A percentile compares a stretch with the other conserved stretches of the same genome.
Evolutionary conservation across 768 basidiomycete genomes (phyloP).

Genomic region (Lactifluus volemus): DNA sequence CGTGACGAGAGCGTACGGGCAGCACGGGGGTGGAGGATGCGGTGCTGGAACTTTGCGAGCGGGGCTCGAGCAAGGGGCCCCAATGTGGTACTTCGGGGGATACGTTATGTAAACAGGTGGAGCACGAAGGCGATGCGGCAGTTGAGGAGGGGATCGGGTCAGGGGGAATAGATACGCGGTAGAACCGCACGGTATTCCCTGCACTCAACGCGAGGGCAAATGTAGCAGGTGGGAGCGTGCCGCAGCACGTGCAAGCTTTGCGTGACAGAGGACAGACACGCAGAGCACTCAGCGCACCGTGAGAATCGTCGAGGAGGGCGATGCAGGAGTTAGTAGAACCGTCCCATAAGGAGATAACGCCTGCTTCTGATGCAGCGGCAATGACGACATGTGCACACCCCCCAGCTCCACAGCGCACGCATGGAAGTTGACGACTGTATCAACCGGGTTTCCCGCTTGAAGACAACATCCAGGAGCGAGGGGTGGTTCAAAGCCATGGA

Average conservation of each 20-base stretch:
- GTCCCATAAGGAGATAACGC: slow-evolving; percentile 73
- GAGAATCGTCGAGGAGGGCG: slow-evolving; percentile 48
- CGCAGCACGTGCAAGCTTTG: slow-evolving; percentile 62
- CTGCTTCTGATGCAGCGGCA: slow-evolving; percentile 53
- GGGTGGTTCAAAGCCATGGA: slow-evolving; percentile 29
- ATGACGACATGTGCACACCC: slow-evolving; percentile 45
- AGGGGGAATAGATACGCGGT: slow-evolving; percentile 47
- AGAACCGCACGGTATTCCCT: slow-evolving; percentile 53
- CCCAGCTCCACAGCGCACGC: slow-evolving; percentile 45
- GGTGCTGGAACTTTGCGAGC: slow-evolving; percentile 57
- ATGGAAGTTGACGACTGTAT: slow-evolving; percentile 45
- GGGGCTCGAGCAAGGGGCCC: slow-evolving; percentile 29
- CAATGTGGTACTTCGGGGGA: slow-evolving; percentile 33
- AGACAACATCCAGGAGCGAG: slow-evolving; percentile 41
- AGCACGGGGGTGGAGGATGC: slow-evolving; percentile 34
- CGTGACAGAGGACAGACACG: slow-evolving; percentile 46
- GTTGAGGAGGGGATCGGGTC: slow-evolving; percentile 25
- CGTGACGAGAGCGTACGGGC: slow-evolving; percentile 40
- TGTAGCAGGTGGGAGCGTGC: slow-evolving; percentile 55
- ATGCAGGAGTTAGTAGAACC: slow-evolving; percentile 55
- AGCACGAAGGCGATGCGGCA: slow-evolving; percentile 39
- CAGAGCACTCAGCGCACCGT: slow-evolving; percentile 51
- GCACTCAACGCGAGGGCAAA: slow-evolving; percentile 59
- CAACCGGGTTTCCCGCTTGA: slow-evolving; percentile 48
- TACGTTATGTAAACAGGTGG: slow-evolving; percentile 52